Base-by-base conservation (phyloP, 208 protist species). In the Crithidia sp. region DNA sequence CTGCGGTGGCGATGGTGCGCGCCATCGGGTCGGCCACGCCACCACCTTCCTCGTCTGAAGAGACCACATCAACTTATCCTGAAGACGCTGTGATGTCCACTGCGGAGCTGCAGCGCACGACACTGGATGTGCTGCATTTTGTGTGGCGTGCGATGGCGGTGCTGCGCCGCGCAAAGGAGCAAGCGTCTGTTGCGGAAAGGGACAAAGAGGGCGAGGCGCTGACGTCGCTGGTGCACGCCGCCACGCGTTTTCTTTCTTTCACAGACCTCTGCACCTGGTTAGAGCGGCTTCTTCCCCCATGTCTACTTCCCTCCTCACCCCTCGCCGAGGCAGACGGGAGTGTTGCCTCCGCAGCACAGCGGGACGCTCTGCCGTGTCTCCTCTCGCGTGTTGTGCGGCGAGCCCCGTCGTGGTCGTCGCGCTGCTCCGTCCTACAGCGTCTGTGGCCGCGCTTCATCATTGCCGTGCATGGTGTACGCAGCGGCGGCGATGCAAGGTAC, bases 341-440 rank as follows among this genome's bases (percentile, higher is more conserved):
- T 53, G 28, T 4, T 50, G 2, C 37, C 16, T 10, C 2, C 17
- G 50, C 19, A 14, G 43, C 39, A 28, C 73, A 77, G 39, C 57
- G 63, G 8, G 43, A 44, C 4, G 73, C 52, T 10, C 49, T 77
- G 14, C 44, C 63, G 47, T 72, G 73, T 13, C 50, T 77, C 40
- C 58, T 77, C 45, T 61, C 49, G 58, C 50, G 73, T 0, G 58
- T 41, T 0, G 65, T 77, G 59, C 65, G 56, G 14, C 73, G 65
- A 9, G 73, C 65, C 7, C 73, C 73, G 52, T 72, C 73, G 43
- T 77, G 65, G 65, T 40, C 50, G 36, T 56, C 59, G 14, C 49
- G 45, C 13, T 77, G 73, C 44, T 41, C 64, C 4, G 9, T 64
- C 47, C 17, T 77, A 8, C 40, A 28, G 1, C 13, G 45, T 7